Conservation (phyloP, 352 stramenopile genomes). For the Aphanomyces euteiches region DNA sequence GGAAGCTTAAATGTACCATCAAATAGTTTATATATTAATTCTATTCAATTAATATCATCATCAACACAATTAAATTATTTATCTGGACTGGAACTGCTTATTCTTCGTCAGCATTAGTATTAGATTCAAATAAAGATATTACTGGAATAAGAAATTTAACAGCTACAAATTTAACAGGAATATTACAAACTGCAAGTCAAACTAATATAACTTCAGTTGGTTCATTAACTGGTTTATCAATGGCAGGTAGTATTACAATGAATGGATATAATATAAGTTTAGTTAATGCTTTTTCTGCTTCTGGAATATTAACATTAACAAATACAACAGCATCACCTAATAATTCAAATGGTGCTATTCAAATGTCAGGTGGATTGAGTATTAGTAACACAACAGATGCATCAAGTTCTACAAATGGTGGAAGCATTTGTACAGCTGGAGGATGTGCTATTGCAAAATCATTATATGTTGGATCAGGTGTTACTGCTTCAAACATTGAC, state of each 20-base stretch:
- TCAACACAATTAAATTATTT: conserved; percentile 7
- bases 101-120: conserved; percentile 11
- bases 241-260: conserved; percentile 18
- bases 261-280: conserved; percentile 14
- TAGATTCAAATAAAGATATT: conserved; percentile 7
- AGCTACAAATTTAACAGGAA: conserved; percentile 15
- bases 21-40: neutral
- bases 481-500: neutral
- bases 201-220: conserved; percentile 12
- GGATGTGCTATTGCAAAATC: neutral
- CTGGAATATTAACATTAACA: conserved; percentile 19
- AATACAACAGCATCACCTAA: neutral
- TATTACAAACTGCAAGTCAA: conserved; percentile 4
- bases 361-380: neutral
- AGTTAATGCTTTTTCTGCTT: neutral
- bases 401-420: neutral
- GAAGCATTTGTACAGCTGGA: neutral
- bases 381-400: neutral
- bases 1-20: neutral
- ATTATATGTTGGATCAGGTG: conserved; percentile 5
- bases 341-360: neutral
- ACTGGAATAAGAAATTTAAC: conserved; percentile 14
- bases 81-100: conserved; percentile 1
- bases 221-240: conserved; percentile 14
- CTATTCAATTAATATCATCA: neutral